Evolutionary conservation across 257 asterid species (phyloP).

Genomic region (Penstemon eatonii): DNA sequence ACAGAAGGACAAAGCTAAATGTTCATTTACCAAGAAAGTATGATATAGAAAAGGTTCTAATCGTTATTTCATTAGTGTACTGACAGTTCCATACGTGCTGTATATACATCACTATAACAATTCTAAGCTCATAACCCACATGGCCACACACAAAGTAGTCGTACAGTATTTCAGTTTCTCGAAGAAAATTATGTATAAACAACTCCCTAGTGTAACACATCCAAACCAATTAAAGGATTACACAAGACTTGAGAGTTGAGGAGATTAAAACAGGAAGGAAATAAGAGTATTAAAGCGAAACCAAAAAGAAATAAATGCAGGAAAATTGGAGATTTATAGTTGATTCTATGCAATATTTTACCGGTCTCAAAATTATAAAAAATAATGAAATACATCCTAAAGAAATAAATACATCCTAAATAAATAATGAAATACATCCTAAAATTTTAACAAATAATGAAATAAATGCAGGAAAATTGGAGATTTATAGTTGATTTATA

Average conservation of each 20-base stretch:
- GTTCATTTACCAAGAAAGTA: background rate
- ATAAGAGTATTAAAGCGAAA: constrained; percentile 5
- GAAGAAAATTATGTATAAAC: background rate
- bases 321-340: background rate
- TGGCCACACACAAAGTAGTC: background rate
- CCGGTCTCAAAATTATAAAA: no score
- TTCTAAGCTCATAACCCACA: background rate
- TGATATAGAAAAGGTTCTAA: background rate
- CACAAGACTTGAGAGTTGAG: background rate
- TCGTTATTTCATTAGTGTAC: background rate
- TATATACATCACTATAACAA: background rate
- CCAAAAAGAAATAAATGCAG: background rate
- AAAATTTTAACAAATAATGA: no score
- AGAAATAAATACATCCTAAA: no score
- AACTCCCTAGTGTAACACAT: background rate
- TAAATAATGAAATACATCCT: no score
- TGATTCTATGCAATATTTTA: no score
- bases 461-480: no score
- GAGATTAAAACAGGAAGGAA: background rate
- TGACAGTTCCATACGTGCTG: background rate
- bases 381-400: no score
- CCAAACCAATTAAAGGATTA: background rate
- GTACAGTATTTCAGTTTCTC: background rate
- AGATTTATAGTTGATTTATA: no score
- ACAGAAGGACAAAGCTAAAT: background rate